phyloP scores from a whole-genome alignment of 2,329 filamentous ascomycete genomes.

The Cercospora sojina region DNA sequence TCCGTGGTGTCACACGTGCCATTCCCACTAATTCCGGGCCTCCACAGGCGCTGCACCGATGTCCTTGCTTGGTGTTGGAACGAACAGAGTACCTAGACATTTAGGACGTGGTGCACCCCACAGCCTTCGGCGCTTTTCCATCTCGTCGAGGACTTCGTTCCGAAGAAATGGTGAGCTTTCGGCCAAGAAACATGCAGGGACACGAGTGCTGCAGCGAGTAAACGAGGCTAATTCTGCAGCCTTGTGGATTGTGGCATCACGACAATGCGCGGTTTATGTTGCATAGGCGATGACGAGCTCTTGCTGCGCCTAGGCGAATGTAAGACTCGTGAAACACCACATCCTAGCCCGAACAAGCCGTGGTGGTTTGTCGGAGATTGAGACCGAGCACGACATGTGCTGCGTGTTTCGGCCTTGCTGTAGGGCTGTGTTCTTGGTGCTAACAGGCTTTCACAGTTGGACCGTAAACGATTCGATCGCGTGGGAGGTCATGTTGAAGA shows the following conservation, averaged over 20 bases:
- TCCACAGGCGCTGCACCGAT: background rate
- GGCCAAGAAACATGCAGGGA: background rate
- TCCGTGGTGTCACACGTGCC: background rate
- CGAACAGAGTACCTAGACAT: background rate
- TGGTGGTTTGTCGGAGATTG: background rate
- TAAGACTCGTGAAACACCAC: background rate
- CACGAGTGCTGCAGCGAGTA: background rate
- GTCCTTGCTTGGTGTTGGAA: background rate
- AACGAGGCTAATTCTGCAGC: background rate
- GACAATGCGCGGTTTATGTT: background rate
- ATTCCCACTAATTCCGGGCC: background rate
- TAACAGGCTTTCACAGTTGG: background rate
- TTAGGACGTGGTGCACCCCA: background rate
- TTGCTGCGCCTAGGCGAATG: background rate
- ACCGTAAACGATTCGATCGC: too few relatives aligned
- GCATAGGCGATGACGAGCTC: background rate
- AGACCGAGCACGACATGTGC: background rate
- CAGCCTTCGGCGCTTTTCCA: background rate
- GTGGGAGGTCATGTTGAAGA: background rate
- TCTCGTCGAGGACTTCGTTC: background rate
- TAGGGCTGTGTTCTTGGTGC: background rate
- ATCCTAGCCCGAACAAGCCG: background rate
- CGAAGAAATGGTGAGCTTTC: background rate
- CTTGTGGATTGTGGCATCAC: background rate
- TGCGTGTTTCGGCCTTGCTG: background rate